Base-by-base conservation (phyloP, 331 rosid species). In the Phaseolus coccineus region DNA sequence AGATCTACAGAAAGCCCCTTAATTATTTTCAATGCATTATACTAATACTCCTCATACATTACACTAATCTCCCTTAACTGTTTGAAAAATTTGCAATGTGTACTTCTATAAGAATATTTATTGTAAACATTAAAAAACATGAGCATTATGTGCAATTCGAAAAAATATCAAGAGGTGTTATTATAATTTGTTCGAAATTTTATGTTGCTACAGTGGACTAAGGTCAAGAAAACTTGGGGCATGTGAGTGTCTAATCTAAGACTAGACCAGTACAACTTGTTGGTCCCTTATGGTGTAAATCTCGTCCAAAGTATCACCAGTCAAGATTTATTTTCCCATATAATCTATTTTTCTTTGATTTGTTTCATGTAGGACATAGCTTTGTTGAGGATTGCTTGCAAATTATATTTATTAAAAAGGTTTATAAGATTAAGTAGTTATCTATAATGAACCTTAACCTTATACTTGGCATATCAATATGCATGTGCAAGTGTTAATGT, bases 291-390 rank as follows among this genome's bases (percentile, higher is more conserved):
- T 35, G 33, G 28, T 35, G 58, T 31, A 51, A 50, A 71, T 22
- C 46, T 24, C 35, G 28, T 42, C 58, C 55, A 74, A 59, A 57
- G 55, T 59, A 74, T 59, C 44, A 42, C 30, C 42, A 13, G 8
- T 61, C 42, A 12, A 30, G 67, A 6, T 62, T 31, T 11, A 31
- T 62, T 59, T 28, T 16, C 52, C 59, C 30, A 30, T 11, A 25
- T 44, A 62, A 31, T 30, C 48, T 39, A 5, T 6, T 31, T 44
- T 30, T 3, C 27, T 62, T 62, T 59, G 19, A 28, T 44, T 30
- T 61, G 14, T 58, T 25, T 59, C n/a, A 59, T 74, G 53, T 9
- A 25, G 44, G 4, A 28, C 44, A 15, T 42, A 15, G 39, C 28
- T 69, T 15, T 53, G 14, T 35, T 11, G 15, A 53, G 65, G 77